Conservation (phyloP, 306 rosid species). For the Delonix regia region DNA sequence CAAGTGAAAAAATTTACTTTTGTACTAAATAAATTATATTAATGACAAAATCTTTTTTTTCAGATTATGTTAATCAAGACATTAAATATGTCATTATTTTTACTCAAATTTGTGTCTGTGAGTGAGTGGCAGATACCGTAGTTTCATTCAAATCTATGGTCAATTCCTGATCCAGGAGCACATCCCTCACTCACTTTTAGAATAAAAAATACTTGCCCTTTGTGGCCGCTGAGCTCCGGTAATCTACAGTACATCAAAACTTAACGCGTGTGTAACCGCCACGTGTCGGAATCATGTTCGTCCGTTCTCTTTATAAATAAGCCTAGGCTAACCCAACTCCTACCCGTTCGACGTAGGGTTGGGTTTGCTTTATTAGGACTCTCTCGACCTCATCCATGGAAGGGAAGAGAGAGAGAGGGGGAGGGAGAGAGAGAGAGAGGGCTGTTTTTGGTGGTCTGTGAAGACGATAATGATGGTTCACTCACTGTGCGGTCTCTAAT, state of each 20-base stretch:
- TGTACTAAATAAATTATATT: too few species aligned
- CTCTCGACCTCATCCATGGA: background rate
- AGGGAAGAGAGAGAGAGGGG: background rate
- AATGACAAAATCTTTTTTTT: too few species aligned
- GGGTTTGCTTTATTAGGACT: background rate
- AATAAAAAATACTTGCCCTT: background rate
- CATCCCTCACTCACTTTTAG: background rate
- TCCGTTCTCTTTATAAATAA: conserved; percentile 19
- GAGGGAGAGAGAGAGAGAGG: background rate
- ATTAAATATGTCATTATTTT: too few species aligned
- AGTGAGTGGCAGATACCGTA: conserved; percentile 13
- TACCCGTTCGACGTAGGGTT: conserved; percentile 36
- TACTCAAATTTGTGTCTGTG: too few species aligned
- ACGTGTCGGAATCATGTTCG: conserved; percentile 41
- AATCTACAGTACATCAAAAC: background rate
- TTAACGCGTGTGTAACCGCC: background rate
- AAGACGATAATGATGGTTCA: conserved; percentile 30
- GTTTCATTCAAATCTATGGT: conserved; percentile 27
- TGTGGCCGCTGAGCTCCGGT: background rate
- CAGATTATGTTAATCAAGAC: too few species aligned
- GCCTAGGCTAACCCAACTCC: conserved; percentile 18
- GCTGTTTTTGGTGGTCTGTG: background rate
- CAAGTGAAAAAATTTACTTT: too few species aligned
- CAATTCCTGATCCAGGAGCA: background rate
- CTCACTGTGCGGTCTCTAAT: conserved; percentile 86